Percentiles rank a stretch among this genome's conserved stretches.
phyloP scores from a whole-genome alignment of 176 grass and related monocot genomes.

The Dactylis glomerata region DNA sequence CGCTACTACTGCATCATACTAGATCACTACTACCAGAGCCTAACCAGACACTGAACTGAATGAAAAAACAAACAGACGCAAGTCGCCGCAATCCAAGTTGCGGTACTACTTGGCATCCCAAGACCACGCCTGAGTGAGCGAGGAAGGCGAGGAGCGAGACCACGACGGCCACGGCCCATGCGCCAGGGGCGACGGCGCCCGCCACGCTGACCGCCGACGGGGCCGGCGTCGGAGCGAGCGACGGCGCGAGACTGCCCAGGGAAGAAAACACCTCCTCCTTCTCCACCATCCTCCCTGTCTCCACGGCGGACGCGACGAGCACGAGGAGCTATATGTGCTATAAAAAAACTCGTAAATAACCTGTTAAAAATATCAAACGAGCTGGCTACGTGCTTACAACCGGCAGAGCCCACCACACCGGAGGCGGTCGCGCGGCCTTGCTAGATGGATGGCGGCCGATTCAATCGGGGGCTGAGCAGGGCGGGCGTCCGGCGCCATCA shows the following conservation, averaged over 20 bases:
- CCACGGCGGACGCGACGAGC: slow-evolving; percentile 13
- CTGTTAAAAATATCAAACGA: too few species aligned
- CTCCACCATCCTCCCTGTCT: not conserved
- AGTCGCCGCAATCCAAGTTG: slow-evolving; percentile 33
- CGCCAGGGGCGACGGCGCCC: slow-evolving; percentile 28
- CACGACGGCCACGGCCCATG: slow-evolving; percentile 46
- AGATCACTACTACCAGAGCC: not conserved
- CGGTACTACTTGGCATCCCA: not conserved
- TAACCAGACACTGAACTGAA: slow-evolving; percentile 26
- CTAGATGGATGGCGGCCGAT: too few species aligned
- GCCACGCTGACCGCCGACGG: slow-evolving; percentile 17
- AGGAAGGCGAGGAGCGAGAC: slow-evolving; percentile 52
- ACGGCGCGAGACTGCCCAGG: slow-evolving; percentile 45
- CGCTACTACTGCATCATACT: not conserved
- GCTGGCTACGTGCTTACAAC: too few species aligned
- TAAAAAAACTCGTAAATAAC: too few species aligned
- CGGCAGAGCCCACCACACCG: too few species aligned
- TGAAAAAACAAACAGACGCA: slow-evolving; percentile 17
- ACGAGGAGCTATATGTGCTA: too few species aligned
- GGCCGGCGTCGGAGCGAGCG: slow-evolving; percentile 41
- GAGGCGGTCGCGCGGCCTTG: too few species aligned
- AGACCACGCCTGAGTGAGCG: slow-evolving; percentile 22
- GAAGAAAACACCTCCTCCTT: slow-evolving; percentile 19
- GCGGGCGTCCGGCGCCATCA: too few species aligned
- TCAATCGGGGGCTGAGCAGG: too few species aligned